Percentiles rank a stretch among this genome's conserved stretches.
These are phyloP conservation scores for Agrocybe pediades DNA, from an alignment of 768 basidiomycete species.

Conservation along the genomic window DNA sequence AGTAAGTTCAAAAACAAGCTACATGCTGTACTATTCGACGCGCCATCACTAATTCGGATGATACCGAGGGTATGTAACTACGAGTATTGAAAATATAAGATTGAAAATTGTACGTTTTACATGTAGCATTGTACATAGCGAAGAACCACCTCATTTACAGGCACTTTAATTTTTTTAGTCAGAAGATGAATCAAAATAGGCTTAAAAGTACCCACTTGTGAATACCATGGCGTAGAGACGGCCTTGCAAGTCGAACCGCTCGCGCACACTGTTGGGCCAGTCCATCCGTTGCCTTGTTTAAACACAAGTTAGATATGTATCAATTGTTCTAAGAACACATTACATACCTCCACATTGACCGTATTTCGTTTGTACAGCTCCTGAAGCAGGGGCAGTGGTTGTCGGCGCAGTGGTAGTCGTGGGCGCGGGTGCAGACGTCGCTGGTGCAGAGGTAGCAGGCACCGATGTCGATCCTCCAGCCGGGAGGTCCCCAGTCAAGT, in stretches of 20 bases:
- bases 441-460: background rate
- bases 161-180: too few relatives aligned
- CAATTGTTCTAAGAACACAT: background rate
- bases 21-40: too few relatives aligned
- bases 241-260: conserved; percentile 2
- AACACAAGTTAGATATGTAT: background rate
- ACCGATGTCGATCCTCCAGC: background rate
- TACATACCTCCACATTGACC: conserved; percentile 1
- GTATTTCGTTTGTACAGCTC: background rate
- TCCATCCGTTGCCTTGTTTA: conserved; percentile 1
- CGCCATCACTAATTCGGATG: too few relatives aligned
- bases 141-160: too few relatives aligned
- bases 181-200: too few relatives aligned
- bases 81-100: too few relatives aligned
- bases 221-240: background rate
- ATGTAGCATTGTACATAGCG: too few relatives aligned
- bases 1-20: too few relatives aligned
- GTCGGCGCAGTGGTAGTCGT: background rate
- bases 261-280: background rate
- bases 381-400: background rate
- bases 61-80: too few relatives aligned
- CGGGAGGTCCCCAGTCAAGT: conserved; percentile 27
- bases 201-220: background rate
- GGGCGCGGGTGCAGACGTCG: background rate
- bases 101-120: too few relatives aligned